phyloP scores from a whole-genome alignment of 78 protist species.

The Creolimax fragrantissima region DNA sequence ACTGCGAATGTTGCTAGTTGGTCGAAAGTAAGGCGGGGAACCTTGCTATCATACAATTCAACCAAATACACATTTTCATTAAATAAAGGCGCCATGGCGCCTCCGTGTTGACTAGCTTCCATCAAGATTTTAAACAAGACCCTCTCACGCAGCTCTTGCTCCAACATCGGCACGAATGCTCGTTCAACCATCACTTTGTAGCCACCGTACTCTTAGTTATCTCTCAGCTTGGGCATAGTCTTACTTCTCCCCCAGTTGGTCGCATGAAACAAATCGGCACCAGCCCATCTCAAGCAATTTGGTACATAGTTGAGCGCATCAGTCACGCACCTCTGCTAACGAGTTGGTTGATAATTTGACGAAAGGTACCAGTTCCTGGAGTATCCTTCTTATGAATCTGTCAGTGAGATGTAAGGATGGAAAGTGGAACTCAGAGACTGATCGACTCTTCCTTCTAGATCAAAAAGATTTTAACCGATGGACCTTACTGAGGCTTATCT shows the following conservation, averaged over 20 bases:
- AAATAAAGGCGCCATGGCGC: constrained; percentile 14
- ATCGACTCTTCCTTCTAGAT: constrained; percentile 40
- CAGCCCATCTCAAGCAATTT: constrained; percentile 43
- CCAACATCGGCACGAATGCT: constrained; percentile 14
- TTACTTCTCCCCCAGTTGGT: constrained; percentile 35
- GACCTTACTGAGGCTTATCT: constrained; percentile 40
- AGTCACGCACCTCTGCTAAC: constrained; percentile 13
- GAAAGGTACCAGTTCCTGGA: constrained; percentile 31
- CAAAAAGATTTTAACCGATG: constrained; percentile 38
- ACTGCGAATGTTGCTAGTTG: not conserved
- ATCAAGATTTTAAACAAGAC: constrained; percentile 47
- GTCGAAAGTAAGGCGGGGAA: not conserved
- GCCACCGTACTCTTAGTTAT: constrained; percentile 21
- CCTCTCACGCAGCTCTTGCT: not conserved
- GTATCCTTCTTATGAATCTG: constrained; percentile 50
- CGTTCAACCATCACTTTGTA: not conserved
- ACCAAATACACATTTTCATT: constrained; percentile 34
- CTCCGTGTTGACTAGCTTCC: constrained; percentile 47
- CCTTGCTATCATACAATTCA: constrained; percentile 7
- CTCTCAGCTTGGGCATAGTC: constrained; percentile 35
- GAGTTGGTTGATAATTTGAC: constrained; percentile 21
- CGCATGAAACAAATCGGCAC: constrained; percentile 29
- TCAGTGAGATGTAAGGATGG: not conserved
- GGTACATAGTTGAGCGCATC: constrained; percentile 39
- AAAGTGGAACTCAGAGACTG: constrained; percentile 37